Conservation (phyloP, 2,329 filamentous ascomycete genomes). For the Ampelomyces quisqualis region DNA sequence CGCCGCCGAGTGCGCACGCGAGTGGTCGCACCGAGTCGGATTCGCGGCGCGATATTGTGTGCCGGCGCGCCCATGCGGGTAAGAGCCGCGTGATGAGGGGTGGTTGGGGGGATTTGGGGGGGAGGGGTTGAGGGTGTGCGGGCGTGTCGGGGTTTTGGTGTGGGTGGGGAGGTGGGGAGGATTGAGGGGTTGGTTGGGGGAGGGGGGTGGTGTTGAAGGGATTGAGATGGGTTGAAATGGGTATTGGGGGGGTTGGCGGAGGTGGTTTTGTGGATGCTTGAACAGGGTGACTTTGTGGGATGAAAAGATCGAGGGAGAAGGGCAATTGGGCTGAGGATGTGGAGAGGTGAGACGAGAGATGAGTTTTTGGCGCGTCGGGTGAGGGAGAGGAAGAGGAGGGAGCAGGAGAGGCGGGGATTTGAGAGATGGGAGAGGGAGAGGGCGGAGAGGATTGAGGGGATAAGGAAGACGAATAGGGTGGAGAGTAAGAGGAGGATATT, state of each 20-base stretch:
- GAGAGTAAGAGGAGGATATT: background rate
- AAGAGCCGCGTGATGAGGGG: no score
- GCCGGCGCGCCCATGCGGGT: no score
- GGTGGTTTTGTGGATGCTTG: conserved; percentile 7
- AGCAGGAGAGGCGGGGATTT: background rate
- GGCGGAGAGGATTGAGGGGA: background rate
- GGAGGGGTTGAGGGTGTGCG: no score
- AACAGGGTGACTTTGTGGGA: conserved; percentile 2
- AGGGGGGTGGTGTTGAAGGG: no score
- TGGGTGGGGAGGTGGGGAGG: no score
- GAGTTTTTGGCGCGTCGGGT: background rate
- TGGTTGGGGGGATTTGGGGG: no score
- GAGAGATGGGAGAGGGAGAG: background rate
- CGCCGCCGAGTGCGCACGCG: no score
- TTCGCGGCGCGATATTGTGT: no score
- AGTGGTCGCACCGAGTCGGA: no score
- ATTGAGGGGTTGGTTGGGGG: no score
- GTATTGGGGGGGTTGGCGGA: no score
- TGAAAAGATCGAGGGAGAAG: conserved; percentile 2
- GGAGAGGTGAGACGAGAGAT: background rate
- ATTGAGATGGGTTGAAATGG: conserved; percentile 1
- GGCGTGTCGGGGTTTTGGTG: no score
- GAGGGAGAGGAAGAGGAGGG: background rate
- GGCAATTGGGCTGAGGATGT: conserved; percentile 1
- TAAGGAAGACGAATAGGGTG: background rate